Percentiles rank a stretch among this genome's conserved stretches.
Evolutionary conservation across 2,329 filamentous ascomycete species (phyloP).

Genomic region (Uncinocarpus reesii): DNA sequence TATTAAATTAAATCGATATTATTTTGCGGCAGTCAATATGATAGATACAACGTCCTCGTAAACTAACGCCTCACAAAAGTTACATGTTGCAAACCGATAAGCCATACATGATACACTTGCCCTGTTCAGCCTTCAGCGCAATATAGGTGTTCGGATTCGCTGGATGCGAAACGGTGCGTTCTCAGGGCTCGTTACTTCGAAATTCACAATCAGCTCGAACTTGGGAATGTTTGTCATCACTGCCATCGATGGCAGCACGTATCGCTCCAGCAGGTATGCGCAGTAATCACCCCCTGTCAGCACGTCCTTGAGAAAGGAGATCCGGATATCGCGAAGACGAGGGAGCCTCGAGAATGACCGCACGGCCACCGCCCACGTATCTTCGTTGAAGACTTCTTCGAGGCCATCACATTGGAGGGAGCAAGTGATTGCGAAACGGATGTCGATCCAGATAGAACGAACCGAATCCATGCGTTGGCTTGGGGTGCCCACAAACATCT

Average conservation of each 20-base stretch:
- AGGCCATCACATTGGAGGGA: conserved; percentile 9
- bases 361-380: conserved; percentile 1
- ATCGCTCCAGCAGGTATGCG: conserved; percentile 6
- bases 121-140: background rate
- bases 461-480: conserved; percentile 7
- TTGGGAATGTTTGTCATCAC: conserved; percentile 2
- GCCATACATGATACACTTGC: too few relatives aligned
- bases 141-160: background rate
- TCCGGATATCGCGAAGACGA: conserved; percentile 6
- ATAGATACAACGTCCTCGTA: too few relatives aligned
- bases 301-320: conserved; percentile 11
- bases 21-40: too few relatives aligned
- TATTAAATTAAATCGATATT: too few relatives aligned
- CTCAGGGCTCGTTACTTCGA: conserved; percentile 7
- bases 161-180: conserved; percentile 9
- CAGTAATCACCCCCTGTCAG: conserved; percentile 9
- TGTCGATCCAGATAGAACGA: conserved; percentile 12
- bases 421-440: conserved; percentile 12
- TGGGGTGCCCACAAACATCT: conserved; percentile 3
- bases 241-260: conserved; percentile 8
- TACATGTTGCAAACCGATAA: too few relatives aligned
- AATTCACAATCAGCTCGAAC: conserved; percentile 12
- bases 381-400: conserved; percentile 9
- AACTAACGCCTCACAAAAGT: too few relatives aligned
- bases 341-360: background rate